A percentile compares a stretch with the other conserved stretches of the same genome.
phyloP scores from a whole-genome alignment of 1,139 yeast genomes.

The Casaregolazyma lundiana region DNA sequence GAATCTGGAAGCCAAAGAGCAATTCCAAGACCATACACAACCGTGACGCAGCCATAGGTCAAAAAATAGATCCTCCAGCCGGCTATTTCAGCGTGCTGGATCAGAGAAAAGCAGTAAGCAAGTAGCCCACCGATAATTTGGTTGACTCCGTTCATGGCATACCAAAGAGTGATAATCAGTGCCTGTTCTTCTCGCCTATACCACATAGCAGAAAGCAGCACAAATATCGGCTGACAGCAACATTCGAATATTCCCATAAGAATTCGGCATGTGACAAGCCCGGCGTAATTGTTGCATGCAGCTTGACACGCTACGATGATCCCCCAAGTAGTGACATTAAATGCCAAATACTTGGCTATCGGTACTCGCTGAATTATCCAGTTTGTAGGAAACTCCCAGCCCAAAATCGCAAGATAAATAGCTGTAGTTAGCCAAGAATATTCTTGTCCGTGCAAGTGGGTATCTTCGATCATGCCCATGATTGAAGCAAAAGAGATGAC shows the following conservation, averaged over 20 bases:
- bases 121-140: conserved; percentile 20
- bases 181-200: conserved; percentile 26
- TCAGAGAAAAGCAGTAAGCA: conserved; percentile 21
- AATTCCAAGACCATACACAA: conserved; percentile 43
- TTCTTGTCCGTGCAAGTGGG: conserved; percentile 4
- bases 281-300: conserved; percentile 43
- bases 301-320: conserved; percentile 41
- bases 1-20: conserved; percentile 43
- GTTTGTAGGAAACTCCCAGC: conserved; percentile 6
- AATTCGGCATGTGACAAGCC: conserved; percentile 43
- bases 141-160: conserved; percentile 21
- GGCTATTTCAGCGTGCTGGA: conserved; percentile 29
- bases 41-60: conserved; percentile 41
- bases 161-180: conserved; percentile 29
- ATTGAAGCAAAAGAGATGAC: conserved; percentile 24
- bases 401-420: conserved; percentile 5
- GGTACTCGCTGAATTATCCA: conserved; percentile 10
- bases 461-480: conserved; percentile 5
- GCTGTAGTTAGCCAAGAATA: conserved; percentile 6
- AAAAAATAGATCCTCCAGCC: conserved; percentile 46
- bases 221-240: conserved; percentile 21
- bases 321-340: conserved; percentile 46
- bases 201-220: conserved; percentile 25
- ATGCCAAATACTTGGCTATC: conserved; percentile 44
- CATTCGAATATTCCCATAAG: conserved; percentile 51